Percentiles rank a stretch among this genome's conserved stretches.
These are phyloP conservation scores for Xylariales sp. DNA, from an alignment of 2,329 filamentous ascomycete genomes.

Conservation along the genomic window DNA sequence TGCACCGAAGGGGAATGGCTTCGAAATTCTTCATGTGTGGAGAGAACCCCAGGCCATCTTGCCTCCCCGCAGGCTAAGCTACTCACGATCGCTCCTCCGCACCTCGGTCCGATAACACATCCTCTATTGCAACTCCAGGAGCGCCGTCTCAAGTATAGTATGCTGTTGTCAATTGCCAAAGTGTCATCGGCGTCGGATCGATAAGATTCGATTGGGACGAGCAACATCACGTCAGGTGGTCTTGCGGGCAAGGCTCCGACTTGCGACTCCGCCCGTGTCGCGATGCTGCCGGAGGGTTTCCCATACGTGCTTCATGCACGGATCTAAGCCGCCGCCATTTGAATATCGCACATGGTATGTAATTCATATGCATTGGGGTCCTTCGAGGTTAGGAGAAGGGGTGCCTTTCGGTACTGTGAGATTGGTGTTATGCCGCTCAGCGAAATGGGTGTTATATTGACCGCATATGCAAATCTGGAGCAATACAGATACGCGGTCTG, in stretches of 20 bases:
- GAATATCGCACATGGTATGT: too few relatives aligned
- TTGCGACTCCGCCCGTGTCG: not conserved
- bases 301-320: not conserved
- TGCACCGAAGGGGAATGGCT: not conserved
- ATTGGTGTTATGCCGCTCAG: too few relatives aligned
- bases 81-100: slow-evolving; percentile 7
- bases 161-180: not conserved
- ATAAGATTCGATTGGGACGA: slow-evolving; percentile 3
- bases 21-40: not conserved
- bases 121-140: slow-evolving; percentile 3
- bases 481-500: too few relatives aligned
- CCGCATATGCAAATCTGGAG: too few relatives aligned
- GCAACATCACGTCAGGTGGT: not conserved
- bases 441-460: too few relatives aligned
- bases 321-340: too few relatives aligned
- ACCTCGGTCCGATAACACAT: slow-evolving; percentile 8
- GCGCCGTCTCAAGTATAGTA: not conserved
- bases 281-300: not conserved
- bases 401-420: too few relatives aligned
- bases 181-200: slow-evolving; percentile 4
- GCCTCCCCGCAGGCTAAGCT: slow-evolving; percentile 9
- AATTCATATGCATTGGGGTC: too few relatives aligned
- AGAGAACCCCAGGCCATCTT: slow-evolving; percentile 7
- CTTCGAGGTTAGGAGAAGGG: too few relatives aligned
- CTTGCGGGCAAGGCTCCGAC: not conserved